Evolutionary conservation across 345 rosid species (phyloP), one percentile per base, ranked within the genome.

Genomic region (Erodium maritimum): DNA sequence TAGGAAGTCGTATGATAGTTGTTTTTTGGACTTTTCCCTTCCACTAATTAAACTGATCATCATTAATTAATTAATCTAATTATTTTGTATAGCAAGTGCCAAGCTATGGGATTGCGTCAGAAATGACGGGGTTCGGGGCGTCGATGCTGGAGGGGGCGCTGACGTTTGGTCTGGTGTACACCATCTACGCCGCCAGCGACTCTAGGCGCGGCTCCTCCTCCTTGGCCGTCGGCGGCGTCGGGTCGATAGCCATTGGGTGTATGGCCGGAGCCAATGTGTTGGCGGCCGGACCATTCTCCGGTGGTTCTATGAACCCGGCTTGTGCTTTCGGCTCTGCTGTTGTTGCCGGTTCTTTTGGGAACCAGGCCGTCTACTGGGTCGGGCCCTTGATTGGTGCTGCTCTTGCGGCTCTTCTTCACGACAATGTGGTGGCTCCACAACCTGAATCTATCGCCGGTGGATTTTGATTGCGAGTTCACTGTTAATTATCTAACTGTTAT

Each of bases 91-190:
- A 59, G 58, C 42, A 18, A 18, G 50, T 57, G 10, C 61, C 61
- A 3, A n/a, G 4, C 42, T 82, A 70, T 71, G 29, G 56, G 55
- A 82, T 88, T 37, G 88, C 94, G 5, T 76, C 61, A 33, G 94
- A 85, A 69, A 87, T 89, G 94, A 93, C 97, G 0, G 99, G 95
- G 21, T 89, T 89, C 57, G 99, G 97, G 51, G 95, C 95, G 50
- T 83, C 95, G 0, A 55, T 89, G 59, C 62, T 93, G 5, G 99
- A 93, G 68, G 96, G 91, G 0, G 69, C 83, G 34, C 46, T 87
- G n/a, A 75, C 83, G 50, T 93, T 89, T 18, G 84, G 76, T 17
- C 50, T 89, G 54, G 99, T 93, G 0, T 93, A 87, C 63, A 72
- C 89, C 0, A 86, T 89, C 19, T 87, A 81, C 55, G 84, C 83